phyloP scores from a whole-genome alignment of 2,329 filamentous ascomycete genomes.

The Nigrospora osmanthi region DNA sequence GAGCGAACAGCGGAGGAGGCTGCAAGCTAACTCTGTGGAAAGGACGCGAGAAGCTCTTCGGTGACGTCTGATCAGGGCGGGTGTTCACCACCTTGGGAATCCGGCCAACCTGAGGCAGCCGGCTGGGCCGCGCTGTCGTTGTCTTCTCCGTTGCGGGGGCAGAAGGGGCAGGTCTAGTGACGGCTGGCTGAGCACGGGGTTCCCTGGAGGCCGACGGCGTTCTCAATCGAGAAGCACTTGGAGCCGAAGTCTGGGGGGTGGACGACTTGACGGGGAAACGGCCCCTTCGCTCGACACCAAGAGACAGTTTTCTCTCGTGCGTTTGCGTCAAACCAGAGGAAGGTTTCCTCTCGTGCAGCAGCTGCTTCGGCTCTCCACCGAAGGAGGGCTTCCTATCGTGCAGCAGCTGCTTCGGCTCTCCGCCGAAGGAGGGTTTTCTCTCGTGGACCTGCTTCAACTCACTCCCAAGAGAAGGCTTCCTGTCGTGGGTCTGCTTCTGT shows the following conservation, averaged over 20 bases:
- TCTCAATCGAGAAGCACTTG: too few relatives aligned
- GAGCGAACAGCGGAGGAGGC: constrained; percentile 17
- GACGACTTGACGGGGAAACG: too few relatives aligned
- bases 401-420: neutral
- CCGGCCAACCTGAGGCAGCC: constrained; percentile 73
- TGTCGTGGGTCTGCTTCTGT: neutral
- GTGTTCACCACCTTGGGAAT: constrained; percentile 76
- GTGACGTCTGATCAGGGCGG: constrained; percentile 57
- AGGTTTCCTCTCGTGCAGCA: too few relatives aligned
- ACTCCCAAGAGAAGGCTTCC: too few relatives aligned
- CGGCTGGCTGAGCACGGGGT: neutral
- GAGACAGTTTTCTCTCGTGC: neutral
- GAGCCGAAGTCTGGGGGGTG: too few relatives aligned
- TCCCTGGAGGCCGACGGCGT: neutral
- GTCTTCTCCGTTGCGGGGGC: neutral
- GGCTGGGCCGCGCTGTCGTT: constrained; percentile 39
- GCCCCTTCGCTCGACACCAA: too few relatives aligned
- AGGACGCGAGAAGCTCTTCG: constrained; percentile 79
- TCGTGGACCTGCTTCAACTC: neutral
- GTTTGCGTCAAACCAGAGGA: neutral
- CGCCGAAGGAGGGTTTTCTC: constrained; percentile 9
- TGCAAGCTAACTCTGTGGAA: constrained; percentile 54
- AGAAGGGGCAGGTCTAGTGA: too few relatives aligned
- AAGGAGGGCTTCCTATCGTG: constrained; percentile 9
- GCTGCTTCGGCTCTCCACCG: neutral